These are phyloP conservation scores for Encephalitozoon cuniculi DNA, from an alignment of 371 early-diverging fungal species.

Conservation along the genomic window DNA sequence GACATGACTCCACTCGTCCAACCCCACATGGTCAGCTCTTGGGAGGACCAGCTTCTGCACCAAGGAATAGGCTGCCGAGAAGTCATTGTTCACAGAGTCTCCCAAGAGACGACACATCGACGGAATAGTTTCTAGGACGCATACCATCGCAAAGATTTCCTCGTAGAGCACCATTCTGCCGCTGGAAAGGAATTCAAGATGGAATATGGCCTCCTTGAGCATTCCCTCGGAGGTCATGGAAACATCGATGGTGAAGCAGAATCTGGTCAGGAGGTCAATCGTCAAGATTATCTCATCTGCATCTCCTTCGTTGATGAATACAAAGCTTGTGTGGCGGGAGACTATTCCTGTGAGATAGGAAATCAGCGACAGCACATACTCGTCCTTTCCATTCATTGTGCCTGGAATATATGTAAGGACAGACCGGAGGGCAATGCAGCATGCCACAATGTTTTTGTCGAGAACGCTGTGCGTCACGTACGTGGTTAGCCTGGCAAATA, in stretches of 20 bases:
- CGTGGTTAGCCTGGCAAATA: constrained; percentile 27
- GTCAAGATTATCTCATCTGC: constrained; percentile 18
- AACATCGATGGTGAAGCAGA: background rate
- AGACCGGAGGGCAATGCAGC: constrained; percentile 26
- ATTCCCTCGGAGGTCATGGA: background rate
- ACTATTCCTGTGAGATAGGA: constrained; percentile 32
- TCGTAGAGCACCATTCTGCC: background rate
- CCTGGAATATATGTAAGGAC: constrained; percentile 7
- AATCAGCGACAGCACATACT: constrained; percentile 23
- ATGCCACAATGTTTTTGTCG: constrained; percentile 49
- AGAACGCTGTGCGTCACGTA: constrained; percentile 42
- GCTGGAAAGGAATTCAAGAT: background rate
- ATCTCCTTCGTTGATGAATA: constrained; percentile 20
- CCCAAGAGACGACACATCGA: background rate
- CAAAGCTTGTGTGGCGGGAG: constrained; percentile 17
- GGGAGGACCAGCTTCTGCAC: background rate
- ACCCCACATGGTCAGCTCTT: background rate
- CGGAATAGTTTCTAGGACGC: background rate
- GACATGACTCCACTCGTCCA: background rate
- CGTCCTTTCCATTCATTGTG: constrained; percentile 18
- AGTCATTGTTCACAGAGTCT: background rate
- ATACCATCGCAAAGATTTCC: background rate
- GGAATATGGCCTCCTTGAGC: background rate
- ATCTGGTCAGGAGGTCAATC: background rate
- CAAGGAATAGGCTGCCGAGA: background rate